These are phyloP conservation scores for Candida ovalis DNA, from an alignment of 805 yeast genomes.

Conservation along the genomic window DNA sequence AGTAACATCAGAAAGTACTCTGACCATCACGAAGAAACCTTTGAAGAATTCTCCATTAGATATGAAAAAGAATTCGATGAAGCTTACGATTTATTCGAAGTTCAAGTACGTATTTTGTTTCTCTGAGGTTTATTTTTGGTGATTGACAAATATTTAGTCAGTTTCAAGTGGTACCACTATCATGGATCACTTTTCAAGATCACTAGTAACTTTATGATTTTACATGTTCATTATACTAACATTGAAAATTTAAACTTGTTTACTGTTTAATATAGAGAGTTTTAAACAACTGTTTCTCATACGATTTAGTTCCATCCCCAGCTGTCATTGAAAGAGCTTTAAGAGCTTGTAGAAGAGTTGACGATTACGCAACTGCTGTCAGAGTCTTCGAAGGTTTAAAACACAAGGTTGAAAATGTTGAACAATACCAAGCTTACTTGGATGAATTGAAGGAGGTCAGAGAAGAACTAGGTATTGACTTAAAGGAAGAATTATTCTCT, in stretches of 20 bases:
- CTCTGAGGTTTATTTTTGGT: not conserved
- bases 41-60: slow-evolving; percentile 89
- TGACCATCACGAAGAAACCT: slow-evolving; percentile 79
- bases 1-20: slow-evolving; percentile 61
- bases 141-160: too few relatives aligned
- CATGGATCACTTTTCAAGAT: not conserved
- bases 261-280: slow-evolving; percentile 52
- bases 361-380: slow-evolving; percentile 97
- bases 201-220: not conserved
- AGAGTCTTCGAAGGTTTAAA: slow-evolving; percentile 97
- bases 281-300: slow-evolving; percentile 95
- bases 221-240: slow-evolving; percentile 26
- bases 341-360: slow-evolving; percentile 97
- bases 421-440: slow-evolving; percentile 93
- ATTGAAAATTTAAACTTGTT: not conserved
- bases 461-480: slow-evolving; percentile 87
- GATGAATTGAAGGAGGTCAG: slow-evolving; percentile 91
- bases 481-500: slow-evolving; percentile 80
- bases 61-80: slow-evolving; percentile 94
- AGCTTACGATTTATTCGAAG: slow-evolving; percentile 84
- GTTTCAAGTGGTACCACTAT: not conserved
- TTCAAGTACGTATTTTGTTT: slow-evolving; percentile 43
- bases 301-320: slow-evolving; percentile 98
- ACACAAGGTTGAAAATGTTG: slow-evolving; percentile 91
- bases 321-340: slow-evolving; percentile 92